Evolutionary conservation across 1,284 basidiomycete genomes (phyloP).

Genomic region (Cutaneotrichosporon cutaneum): DNA sequence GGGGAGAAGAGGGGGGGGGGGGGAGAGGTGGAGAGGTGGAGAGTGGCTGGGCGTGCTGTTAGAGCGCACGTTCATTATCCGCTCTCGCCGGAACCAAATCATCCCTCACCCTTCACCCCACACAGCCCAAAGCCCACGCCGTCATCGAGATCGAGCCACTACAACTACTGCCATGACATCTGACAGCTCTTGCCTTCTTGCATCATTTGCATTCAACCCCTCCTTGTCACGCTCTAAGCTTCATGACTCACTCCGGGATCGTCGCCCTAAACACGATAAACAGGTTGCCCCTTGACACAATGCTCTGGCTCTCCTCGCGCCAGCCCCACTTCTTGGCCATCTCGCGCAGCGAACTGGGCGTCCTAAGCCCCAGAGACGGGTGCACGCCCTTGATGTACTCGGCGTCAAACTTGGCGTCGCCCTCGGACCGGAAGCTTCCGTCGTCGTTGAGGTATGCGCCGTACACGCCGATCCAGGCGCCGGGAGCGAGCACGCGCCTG

Average conservation of each 20-base stretch:
- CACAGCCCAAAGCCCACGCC: no score
- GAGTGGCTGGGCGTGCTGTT: no score
- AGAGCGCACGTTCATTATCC: neutral
- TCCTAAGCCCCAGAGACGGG: slow-evolving; percentile 35
- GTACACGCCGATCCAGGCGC: slow-evolving; percentile 41
- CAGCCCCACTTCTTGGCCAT: slow-evolving; percentile 42
- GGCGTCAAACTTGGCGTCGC: slow-evolving; percentile 41
- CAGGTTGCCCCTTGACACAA: slow-evolving; percentile 47
- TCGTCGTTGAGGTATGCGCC: slow-evolving; percentile 41
- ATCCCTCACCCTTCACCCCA: no score
- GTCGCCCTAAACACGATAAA: slow-evolving; percentile 39
- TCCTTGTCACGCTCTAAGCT: no score
- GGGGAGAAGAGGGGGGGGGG: no score
- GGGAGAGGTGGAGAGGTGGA: no score
- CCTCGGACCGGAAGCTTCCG: slow-evolving; percentile 34
- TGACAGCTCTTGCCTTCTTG: neutral
- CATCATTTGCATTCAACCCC: no score
- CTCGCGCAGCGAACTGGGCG: slow-evolving; percentile 27
- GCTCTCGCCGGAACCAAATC: neutral
- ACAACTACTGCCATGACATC: no score
- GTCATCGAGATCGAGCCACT: no score
- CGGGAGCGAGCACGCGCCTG: slow-evolving; percentile 15
- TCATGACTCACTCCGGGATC: neutral
- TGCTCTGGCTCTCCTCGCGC: slow-evolving; percentile 26
- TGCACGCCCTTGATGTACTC: slow-evolving; percentile 32